phyloP scores from a whole-genome alignment of 805 yeast genomes.

The Kodamaea neixiangensis region DNA sequence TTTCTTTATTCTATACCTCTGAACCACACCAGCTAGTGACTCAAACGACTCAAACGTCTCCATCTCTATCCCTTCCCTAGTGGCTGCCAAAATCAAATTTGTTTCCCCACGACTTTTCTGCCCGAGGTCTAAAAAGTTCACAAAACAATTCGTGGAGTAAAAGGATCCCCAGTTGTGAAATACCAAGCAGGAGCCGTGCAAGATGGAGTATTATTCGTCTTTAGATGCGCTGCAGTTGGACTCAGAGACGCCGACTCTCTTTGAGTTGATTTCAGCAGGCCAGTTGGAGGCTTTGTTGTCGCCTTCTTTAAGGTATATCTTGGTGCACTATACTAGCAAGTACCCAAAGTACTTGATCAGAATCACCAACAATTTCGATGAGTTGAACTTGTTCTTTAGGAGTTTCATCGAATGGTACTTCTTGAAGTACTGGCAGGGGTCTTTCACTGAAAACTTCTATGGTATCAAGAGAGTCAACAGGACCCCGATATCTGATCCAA shows the following conservation, averaged over 20 bases:
- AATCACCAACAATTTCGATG: slow-evolving; percentile 73
- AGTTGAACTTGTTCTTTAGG: slow-evolving; percentile 61
- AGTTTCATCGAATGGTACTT: slow-evolving; percentile 71
- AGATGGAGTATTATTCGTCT: slow-evolving; percentile 79
- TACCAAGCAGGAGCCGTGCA: not conserved
- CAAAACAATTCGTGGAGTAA: not conserved
- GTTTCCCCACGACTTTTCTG: not conserved
- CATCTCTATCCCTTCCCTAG: not conserved
- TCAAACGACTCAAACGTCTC: not conserved
- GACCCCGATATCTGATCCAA: slow-evolving; percentile 33
- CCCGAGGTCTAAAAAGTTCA: not conserved
- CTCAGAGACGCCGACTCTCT: slow-evolving; percentile 78
- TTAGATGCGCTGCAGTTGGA: slow-evolving; percentile 77
- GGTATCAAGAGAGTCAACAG: slow-evolving; percentile 70
- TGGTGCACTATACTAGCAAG: slow-evolving; percentile 77
- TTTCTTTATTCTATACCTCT: not conserved
- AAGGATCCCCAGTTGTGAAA: not conserved
- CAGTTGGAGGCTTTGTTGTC: slow-evolving; percentile 77
- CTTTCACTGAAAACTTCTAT: slow-evolving; percentile 90
- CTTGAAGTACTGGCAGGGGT: slow-evolving; percentile 72
- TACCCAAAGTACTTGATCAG: slow-evolving; percentile 70
- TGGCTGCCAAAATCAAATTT: not conserved
- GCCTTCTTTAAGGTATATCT: slow-evolving; percentile 77
- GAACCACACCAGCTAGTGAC: not conserved
- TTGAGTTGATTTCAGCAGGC: slow-evolving; percentile 80